Percentiles rank a stretch among this genome's conserved stretches.
These are phyloP conservation scores for Trypanosoma grayi DNA, from an alignment of 208 protist genomes.

Conservation along the genomic window DNA sequence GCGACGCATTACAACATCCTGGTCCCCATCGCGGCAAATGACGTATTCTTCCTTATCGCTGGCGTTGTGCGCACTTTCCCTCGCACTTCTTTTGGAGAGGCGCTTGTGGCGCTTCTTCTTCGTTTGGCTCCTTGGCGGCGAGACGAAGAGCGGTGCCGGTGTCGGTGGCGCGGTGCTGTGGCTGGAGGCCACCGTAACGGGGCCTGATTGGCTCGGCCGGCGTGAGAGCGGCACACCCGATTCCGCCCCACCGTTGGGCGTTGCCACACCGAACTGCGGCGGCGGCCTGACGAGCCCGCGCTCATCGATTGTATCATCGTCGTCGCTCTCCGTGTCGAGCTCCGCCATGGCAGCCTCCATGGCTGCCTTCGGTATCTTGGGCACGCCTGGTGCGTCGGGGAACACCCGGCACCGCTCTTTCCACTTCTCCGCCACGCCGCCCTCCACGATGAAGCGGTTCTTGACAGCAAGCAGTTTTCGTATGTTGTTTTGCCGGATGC, in stretches of 20 bases:
- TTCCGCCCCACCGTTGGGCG: no score
- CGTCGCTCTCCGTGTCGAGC: constrained; percentile 34
- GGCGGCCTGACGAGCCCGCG: constrained; percentile 12
- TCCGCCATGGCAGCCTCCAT: constrained; percentile 16
- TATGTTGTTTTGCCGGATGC: constrained; percentile 33
- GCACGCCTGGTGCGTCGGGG: constrained; percentile 29
- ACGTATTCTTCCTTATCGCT: neutral
- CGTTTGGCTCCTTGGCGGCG: no score
- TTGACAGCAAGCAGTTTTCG: constrained; percentile 29
- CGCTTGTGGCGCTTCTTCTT: no score
- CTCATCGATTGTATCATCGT: constrained; percentile 30
- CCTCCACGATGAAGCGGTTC: constrained; percentile 24
- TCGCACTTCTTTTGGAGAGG: no score
- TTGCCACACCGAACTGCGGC: constrained; percentile 5
- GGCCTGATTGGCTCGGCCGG: no score
- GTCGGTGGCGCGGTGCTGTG: no score
- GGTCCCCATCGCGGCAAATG: neutral
- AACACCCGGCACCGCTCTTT: constrained; percentile 22
- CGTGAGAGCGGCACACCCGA: no score
- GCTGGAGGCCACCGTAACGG: neutral
- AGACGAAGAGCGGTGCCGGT: no score
- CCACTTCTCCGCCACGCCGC: constrained; percentile 27
- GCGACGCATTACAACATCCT: neutral
- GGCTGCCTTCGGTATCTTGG: constrained; percentile 25
- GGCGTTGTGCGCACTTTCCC: no score